Conservation (phyloP, 768 basidiomycete genomes). For the Chiua virens region DNA sequence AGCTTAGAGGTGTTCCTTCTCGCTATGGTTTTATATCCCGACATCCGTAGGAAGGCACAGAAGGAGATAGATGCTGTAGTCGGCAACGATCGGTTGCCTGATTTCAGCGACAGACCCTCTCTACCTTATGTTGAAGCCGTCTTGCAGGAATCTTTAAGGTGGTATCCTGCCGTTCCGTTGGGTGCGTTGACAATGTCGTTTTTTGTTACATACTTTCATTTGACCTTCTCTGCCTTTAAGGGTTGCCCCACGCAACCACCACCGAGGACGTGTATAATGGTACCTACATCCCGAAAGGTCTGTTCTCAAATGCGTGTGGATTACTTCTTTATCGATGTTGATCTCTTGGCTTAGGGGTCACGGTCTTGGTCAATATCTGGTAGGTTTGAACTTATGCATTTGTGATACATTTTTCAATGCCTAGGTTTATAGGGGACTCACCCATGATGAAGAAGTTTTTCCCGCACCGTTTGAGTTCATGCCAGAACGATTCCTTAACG, state of each 20-base stretch:
- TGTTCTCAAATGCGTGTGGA: background rate
- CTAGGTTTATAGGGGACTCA: slow-evolving; percentile 37
- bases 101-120: slow-evolving; percentile 20
- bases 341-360: slow-evolving; percentile 10
- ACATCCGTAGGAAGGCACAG: slow-evolving; percentile 22
- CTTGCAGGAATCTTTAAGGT: slow-evolving; percentile 21
- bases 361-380: slow-evolving; percentile 26
- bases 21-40: slow-evolving; percentile 29
- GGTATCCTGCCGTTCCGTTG: slow-evolving; percentile 22
- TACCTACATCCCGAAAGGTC: slow-evolving; percentile 24
- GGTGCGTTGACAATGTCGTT: slow-evolving; percentile 13
- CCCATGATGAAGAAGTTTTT: slow-evolving; percentile 38
- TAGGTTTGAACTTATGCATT: background rate
- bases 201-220: background rate
- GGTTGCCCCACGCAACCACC: slow-evolving; percentile 21
- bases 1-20: slow-evolving; percentile 25
- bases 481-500: slow-evolving; percentile 38
- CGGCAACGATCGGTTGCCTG: slow-evolving; percentile 19
- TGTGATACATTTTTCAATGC: background rate
- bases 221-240: slow-evolving; percentile 11
- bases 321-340: background rate
- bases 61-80: slow-evolving; percentile 25
- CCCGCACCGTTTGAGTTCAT: slow-evolving; percentile 39
- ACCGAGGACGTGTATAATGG: slow-evolving; percentile 26
- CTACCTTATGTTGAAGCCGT: slow-evolving; percentile 29